Base-by-base conservation (phyloP, 768 basidiomycete species). In the Austroboletus eburneus region DNA sequence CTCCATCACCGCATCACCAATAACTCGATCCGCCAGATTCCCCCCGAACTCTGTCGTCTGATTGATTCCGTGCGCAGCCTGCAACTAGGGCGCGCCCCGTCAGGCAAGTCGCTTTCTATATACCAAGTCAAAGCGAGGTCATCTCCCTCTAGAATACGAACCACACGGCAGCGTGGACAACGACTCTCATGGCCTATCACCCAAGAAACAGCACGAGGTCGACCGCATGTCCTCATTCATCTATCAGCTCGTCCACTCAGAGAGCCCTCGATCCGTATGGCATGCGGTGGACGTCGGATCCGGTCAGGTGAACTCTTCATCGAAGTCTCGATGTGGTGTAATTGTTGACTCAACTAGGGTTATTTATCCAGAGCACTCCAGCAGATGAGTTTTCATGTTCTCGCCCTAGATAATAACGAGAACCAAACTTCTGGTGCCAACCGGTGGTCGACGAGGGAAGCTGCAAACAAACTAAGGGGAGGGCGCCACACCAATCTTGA, bases 191-290 rank as follows among this genome's bases (percentile, higher is more conserved):
- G 82, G 85, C 14, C 82, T 86, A 77, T 85, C 84, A 4, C 85
- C 85, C 5, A 89, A 89, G 62, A 89, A 89, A 59, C 67, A 69
- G 3, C 86, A 89, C 51, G 87, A 89, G 59, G 83, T 89, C 38
- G 53, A 66, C 1, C 75, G 77, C 39, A 87, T 87, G 84, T 67
- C 72, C 16, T 62, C 72, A 7, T 84, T 78, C 64, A 69, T 84
- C 22, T 57, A 63, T 32, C 57, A 55, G 16, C 58, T 82, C 24
- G 42, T 54, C 21, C 42, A 47, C 21, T 48, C 62, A 69, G 36
- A 59, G 52, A 24, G 47, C 57, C 32, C 64, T 37, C 33, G 59
- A 17, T 39, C 56, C 23, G 50, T 58, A n/a, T 52, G 47, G 49
- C 75, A 79, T 50, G 76, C 78, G 23, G 85, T 88, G 27, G 87